Evolutionary conservation across 2,329 filamentous ascomycete genomes (phyloP).

Genomic region (Pyrenophora tritici-repentis): DNA sequence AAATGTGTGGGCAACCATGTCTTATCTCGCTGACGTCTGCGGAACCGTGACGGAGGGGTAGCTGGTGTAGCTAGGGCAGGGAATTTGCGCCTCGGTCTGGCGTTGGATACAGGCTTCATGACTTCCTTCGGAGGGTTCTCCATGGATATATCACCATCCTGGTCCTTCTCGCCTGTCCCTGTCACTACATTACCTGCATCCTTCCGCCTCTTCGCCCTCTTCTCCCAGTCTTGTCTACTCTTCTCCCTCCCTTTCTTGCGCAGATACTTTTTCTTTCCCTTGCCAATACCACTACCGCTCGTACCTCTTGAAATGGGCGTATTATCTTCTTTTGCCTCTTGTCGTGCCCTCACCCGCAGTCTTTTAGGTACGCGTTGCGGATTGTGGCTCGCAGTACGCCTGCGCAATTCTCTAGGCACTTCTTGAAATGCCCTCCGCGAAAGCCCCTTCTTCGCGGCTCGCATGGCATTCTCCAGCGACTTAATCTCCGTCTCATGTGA

Average conservation of each 20-base stretch:
- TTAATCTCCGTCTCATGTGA: constrained; percentile 89
- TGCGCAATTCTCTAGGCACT: constrained; percentile 80
- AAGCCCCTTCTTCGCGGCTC: constrained; percentile 67
- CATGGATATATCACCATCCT: constrained; percentile 9
- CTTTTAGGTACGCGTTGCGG: constrained; percentile 84
- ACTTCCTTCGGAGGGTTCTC: constrained; percentile 10
- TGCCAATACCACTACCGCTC: constrained; percentile 62
- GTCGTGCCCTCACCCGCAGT: constrained; percentile 69
- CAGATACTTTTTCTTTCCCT: constrained; percentile 55
- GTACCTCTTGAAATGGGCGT: constrained; percentile 76
- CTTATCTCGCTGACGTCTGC: constrained; percentile 84
- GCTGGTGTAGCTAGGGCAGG: constrained; percentile 70
- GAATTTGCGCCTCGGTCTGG: constrained; percentile 69
- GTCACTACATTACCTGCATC: constrained; percentile 22
- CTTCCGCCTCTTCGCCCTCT: constrained; percentile 57
- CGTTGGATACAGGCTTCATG: constrained; percentile 16
- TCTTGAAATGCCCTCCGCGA: constrained; percentile 84
- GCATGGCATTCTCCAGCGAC: constrained; percentile 81
- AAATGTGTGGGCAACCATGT: constrained; percentile 94
- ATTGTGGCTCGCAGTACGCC: constrained; percentile 94
- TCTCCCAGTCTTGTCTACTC: constrained; percentile 65
- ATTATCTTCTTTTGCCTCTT: constrained; percentile 85
- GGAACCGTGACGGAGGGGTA: constrained; percentile 70
- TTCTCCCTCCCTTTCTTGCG: constrained; percentile 77
- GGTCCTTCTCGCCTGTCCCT: constrained; percentile 35